Base-by-base conservation (phyloP, 176 grass and related monocot species). In the Lolium multiflorum region DNA sequence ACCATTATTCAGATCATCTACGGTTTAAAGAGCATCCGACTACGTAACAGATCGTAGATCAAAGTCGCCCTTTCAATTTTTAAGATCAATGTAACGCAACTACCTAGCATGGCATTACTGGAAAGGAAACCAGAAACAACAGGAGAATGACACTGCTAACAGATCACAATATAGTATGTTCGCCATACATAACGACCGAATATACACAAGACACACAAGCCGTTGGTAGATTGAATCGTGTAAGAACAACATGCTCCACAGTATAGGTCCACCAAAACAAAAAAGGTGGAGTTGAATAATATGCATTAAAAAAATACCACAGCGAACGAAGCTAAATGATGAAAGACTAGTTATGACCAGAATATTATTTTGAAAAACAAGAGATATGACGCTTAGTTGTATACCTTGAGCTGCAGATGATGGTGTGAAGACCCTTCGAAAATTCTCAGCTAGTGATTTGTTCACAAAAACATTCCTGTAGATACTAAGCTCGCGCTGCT, bases 361-460 rank as follows among this genome's bases (percentile, higher is more conserved):
- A 50, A 22, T 5, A 87, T 47, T 77, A 76, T 84, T 77, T 90
- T 69, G 44, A 18, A 79, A 78, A 81, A 55, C n/a, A 63, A 65
- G 25, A 24, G 48, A 63, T 83, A 69, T 41, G 12, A 57, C 63
- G 50, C 24, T 74, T 62, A 62, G 82, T 60, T 74, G 55, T 20
- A 74, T 89, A 91, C 91, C 87, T 65, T 84, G 81, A 68, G 25
- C 37, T 65, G 63, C 49, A 76, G 51, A 46, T 17, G 25, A 37
- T 72, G 50, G 84, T 5, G 86, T 77, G 62, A 95, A 81, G 78
- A 71, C 71, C 28, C 71, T 56, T 56, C 49, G 83, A 82, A 98
- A 94, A 85, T 84, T 74, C 71, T 92, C 90, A 39, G 91, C 90
- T 71, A 95, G n/a, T 81, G 85, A 64, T 59, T 92, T 94, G 71